Base-by-base conservation (phyloP, 805 yeast genomes). In the Pichia rugopelliculosa region DNA sequence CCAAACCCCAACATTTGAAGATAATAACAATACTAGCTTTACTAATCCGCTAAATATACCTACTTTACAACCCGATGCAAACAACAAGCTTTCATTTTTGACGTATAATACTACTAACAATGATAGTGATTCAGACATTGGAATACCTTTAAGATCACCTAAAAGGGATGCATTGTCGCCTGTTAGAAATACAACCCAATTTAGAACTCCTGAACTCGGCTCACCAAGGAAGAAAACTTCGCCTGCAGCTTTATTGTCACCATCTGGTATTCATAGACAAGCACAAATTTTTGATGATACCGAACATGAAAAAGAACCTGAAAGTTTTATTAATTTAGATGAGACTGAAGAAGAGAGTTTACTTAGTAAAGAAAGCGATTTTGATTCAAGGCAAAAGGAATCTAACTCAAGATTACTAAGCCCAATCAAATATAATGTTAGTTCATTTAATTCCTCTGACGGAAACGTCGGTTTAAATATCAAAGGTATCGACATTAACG, bases 101-200 rank as follows among this genome's bases (percentile, higher is more conserved):
- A n/a, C 34, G n/a, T 30, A 17, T 6, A 18, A n/a, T 6, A 30
- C 15, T n/a, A 1, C 38, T 25, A 30, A 36, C 7, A 46, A 39
- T 9, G 26, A 42, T 11, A 30, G 39, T 21, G 52, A 47, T n/a
- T 53, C 58, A 13, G 56, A 52, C 20, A 59, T 54, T 17, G 57
- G 56, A 4, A 62, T 62, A 27, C 68, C 69, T 13, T 38, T 60
- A 17, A 55, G 67, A 45, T 64, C 69, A 15, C 69, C 69, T 2
- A 56, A 53, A 38, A 53, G 67, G 43, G 24, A 47, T 12, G 39
- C 40, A 4, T 7, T 46, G 3, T 52, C 56, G 5, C 56, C 56
- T 5, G 47, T 51, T 12, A 43, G 45, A 34, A 48, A 48, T 24
- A 52, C 56, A 6, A 39, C 53, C 4, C 56, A 53, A 38, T 53